Evolutionary conservation across 495 filamentous ascomycete species (phyloP), one percentile per base, ranked within the genome.

Genomic region (Talaromyces proteolyticus): DNA sequence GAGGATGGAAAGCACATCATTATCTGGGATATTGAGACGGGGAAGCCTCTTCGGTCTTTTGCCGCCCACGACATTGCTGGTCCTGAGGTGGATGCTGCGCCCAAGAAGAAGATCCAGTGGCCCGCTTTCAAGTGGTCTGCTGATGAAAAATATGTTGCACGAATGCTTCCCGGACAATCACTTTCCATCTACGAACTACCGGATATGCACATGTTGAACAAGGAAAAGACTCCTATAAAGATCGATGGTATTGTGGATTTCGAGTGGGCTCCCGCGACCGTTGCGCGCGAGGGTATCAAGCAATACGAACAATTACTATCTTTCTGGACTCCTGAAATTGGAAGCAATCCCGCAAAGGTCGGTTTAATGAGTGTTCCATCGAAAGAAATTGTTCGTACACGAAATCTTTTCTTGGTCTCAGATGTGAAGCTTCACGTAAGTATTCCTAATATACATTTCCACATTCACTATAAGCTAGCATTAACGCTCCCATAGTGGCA

Each of bases 1-100:
- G 93, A 98, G 62, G 93, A 98, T 57, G 93, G 93, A 54, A 96
- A 97, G 79, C 95, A 96, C 77, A 96, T 96, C 62, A 87, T 98
- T 59, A 89, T 98, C 59, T 98, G 93, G 93, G 93, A 98, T 67
- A 82, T 97, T 47, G 88, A 86, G 54, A 90, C 93, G 5, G 81
- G 82, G 50, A 95, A 94, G 61, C 86, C 91, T 23, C 75, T 98
- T 26, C 87, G 93, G 25, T 96, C 91, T 0, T 98, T 98, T 63
- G 82, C 87, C 21, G 92, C 88, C 49, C 77, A 95, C 57, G 93
- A 97, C 50, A 63, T 79, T 23, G 82, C 87, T 18, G 78, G 74
- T 21, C 70, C 78, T 16, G 63, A 67, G 7, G 64, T 57, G 7
- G 84, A 84, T 39, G 75, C 87, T 58, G 82, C 87, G 55, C 85